These are phyloP conservation scores for Tuber magnatum DNA, from an alignment of 495 filamentous ascomycete species.

Conservation along the genomic window DNA sequence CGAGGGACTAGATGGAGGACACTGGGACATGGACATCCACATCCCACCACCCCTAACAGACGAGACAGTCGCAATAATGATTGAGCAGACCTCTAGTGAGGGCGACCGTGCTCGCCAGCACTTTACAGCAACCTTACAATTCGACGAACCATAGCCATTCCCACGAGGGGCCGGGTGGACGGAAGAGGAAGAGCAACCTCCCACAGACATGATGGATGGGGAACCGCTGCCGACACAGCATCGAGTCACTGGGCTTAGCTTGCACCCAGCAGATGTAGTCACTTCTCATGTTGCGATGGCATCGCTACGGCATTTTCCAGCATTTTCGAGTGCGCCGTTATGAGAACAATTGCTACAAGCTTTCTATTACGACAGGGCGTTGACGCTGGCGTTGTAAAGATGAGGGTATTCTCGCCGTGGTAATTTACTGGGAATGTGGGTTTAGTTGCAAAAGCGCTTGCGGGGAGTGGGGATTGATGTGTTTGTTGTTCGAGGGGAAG, in stretches of 20 bases:
- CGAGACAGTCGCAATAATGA: slow-evolving; percentile 31
- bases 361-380: slow-evolving; percentile 26
- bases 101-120: slow-evolving; percentile 16
- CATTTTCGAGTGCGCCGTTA: slow-evolving; percentile 29
- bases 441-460: slow-evolving; percentile 30
- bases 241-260: slow-evolving; percentile 30
- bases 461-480: slow-evolving; percentile 38
- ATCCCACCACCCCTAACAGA: slow-evolving; percentile 9
- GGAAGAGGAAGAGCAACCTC: slow-evolving; percentile 14
- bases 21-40: slow-evolving; percentile 18
- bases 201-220: slow-evolving; percentile 15
- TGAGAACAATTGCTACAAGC: slow-evolving; percentile 31
- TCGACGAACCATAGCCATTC: slow-evolving; percentile 13
- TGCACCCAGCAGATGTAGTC: slow-evolving; percentile 35
- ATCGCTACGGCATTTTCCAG: slow-evolving; percentile 32
- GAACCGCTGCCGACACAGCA: slow-evolving; percentile 24
- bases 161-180: slow-evolving; percentile 13
- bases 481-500: slow-evolving; percentile 32
- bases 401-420: slow-evolving; percentile 22
- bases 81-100: slow-evolving; percentile 24
- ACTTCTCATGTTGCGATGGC: slow-evolving; percentile 35
- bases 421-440: slow-evolving; percentile 22
- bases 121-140: slow-evolving; percentile 33
- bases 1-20: slow-evolving; percentile 11
- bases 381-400: slow-evolving; percentile 7